Evolutionary conservation across 2,329 filamentous ascomycete species (phyloP), one percentile per base, ranked within the genome.

Genomic region (Colletotrichum liriopes): DNA sequence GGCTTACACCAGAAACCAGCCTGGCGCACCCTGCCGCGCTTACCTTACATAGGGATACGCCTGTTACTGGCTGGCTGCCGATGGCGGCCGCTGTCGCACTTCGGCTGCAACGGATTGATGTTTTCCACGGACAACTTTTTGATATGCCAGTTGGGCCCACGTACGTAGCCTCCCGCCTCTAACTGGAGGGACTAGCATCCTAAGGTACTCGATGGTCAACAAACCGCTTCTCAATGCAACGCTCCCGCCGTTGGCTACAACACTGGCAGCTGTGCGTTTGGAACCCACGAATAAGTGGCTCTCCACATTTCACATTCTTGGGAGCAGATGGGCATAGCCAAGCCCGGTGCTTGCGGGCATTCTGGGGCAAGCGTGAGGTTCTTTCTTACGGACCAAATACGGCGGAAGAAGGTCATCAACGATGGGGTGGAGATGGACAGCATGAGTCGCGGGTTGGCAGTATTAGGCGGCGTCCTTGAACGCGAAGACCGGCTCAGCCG

Each of bases 1-100:
- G 65, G 59, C 59, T 69, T 54, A 72, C 65, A 69, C 51, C 39
- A 54, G 41, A 35, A 56, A 43, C 29, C 52, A 20, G 65, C n/a
- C 58, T 14, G 35, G 29, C 66, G 41, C 37, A 49, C 23, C 29
- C 54, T 52, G 32, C 35, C 45, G 32, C 32, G 47, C 65, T 68
- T 59, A 45, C 65, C 29, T 54, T 47, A 20, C 52, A 64, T 51
- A 45, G 51, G 58, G 26, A 54, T 14, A 59, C 41, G 51, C 65
- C 47, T 59, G 68, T 62, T 37, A n/a, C 43, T 55, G 39, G 65
- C 59, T 54, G 23, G 41, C 39, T 54, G 47, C 54, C 29, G 64
- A 68, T 16, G 18, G 68, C 64, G 51, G 68, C 49, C 64, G 26
- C 26, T 68, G 55, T 52, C 52, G 65, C 39, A 29, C 69, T 49